Conservation (phyloP, 2,329 filamentous ascomycete species). For the Colletotrichum sp. region DNA sequence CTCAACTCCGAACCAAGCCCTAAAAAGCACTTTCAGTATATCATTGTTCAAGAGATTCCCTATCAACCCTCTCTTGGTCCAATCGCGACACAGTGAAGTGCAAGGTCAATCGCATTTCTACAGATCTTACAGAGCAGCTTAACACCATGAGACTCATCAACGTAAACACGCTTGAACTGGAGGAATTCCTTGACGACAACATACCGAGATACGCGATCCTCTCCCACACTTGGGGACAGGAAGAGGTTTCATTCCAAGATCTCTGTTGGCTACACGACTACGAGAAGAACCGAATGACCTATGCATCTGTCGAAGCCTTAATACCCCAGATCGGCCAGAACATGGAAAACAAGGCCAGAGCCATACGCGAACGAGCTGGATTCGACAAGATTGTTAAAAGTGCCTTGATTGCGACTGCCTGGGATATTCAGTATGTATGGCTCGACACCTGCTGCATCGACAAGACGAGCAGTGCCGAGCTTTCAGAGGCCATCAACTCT, state of each 20-base stretch:
- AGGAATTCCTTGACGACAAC: not conserved
- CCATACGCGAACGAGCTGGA: not conserved
- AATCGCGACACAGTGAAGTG: too few species aligned
- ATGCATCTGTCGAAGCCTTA: not conserved
- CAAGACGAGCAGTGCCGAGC: slow-evolving; percentile 34
- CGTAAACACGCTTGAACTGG: not conserved
- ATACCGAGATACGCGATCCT: slow-evolving; percentile 14
- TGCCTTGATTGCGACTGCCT: too few species aligned
- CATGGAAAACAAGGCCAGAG: not conserved
- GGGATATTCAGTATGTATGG: slow-evolving; percentile 29
- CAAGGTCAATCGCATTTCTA: too few species aligned
- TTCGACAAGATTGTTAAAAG: slow-evolving; percentile 8
- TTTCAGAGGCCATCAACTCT: slow-evolving; percentile 33
- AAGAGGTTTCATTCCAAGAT: slow-evolving; percentile 22
- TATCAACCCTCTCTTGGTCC: too few species aligned
- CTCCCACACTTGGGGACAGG: slow-evolving; percentile 22
- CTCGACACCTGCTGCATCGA: slow-evolving; percentile 42
- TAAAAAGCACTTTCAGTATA: too few species aligned
- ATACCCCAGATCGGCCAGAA: not conserved
- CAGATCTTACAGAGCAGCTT: not conserved
- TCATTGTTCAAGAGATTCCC: too few species aligned
- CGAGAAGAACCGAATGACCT: not conserved
- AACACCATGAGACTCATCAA: not conserved
- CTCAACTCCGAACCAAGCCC: too few species aligned
- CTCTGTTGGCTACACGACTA: slow-evolving; percentile 12